Evolutionary conservation across 306 rosid genomes (phyloP).

Genomic region (Dryas drummondii): DNA sequence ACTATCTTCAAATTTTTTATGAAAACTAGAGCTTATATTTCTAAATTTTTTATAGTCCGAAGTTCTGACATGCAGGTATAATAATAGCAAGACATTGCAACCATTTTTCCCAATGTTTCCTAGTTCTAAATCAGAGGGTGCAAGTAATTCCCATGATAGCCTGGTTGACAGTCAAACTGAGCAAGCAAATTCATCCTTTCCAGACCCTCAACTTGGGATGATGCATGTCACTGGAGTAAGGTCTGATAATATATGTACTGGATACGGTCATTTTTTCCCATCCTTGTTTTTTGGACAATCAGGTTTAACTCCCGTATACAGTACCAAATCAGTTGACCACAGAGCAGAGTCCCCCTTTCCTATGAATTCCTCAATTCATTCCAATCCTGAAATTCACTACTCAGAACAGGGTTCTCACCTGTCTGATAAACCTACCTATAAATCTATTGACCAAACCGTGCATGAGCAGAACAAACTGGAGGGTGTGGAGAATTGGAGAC

Average conservation of each 20-base stretch:
- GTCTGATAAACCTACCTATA: constrained; percentile 34
- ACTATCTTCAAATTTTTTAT: background rate
- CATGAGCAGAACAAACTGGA: constrained; percentile 31
- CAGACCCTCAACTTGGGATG: constrained; percentile 30
- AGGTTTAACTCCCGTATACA: constrained; percentile 26
- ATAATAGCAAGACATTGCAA: constrained; percentile 37
- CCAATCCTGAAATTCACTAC: constrained; percentile 36
- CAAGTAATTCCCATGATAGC: constrained; percentile 32
- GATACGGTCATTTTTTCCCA: constrained; percentile 34
- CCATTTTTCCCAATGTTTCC: constrained; percentile 33
- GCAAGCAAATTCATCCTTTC: constrained; percentile 32
- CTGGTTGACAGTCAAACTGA: constrained; percentile 31
- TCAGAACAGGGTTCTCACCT: constrained; percentile 36
- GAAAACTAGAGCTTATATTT: background rate
- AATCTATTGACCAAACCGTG: constrained; percentile 29
- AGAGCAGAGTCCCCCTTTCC: constrained; percentile 44
- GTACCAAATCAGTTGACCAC: constrained; percentile 31
- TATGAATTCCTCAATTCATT: constrained; percentile 27
- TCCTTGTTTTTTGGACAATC: constrained; percentile 38
- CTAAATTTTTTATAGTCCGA: constrained; percentile 16
- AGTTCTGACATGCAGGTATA: constrained; percentile 52
- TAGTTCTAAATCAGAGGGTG: constrained; percentile 26
- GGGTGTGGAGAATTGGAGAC: constrained; percentile 22
- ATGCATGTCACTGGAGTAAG: constrained; percentile 33
- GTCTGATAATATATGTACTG: constrained; percentile 31